phyloP scores from a whole-genome alignment of 768 basidiomycete species.

The Tricholoma bakamatsutake region DNA sequence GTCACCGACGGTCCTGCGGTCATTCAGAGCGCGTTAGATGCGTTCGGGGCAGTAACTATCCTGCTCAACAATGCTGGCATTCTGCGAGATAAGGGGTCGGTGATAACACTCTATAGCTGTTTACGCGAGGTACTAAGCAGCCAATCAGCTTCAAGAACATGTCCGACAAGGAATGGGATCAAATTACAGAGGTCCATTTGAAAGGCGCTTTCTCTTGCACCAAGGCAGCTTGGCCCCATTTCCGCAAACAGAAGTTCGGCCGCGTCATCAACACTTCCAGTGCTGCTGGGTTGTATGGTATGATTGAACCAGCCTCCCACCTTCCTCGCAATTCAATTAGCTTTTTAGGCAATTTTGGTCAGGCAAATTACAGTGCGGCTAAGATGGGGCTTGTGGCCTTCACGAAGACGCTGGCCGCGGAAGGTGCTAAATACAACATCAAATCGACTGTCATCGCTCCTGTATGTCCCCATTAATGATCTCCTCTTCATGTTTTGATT shows the following conservation, averaged over 20 bases:
- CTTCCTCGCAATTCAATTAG: background rate
- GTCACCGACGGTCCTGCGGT: slow-evolving; percentile 85
- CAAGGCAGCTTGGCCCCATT: slow-evolving; percentile 94
- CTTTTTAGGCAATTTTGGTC: slow-evolving; percentile 81
- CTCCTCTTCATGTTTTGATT: background rate
- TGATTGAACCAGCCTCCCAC: slow-evolving; percentile 13
- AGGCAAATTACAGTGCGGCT: slow-evolving; percentile 96
- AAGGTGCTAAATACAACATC: slow-evolving; percentile 91
- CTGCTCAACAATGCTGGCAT: slow-evolving; percentile 97
- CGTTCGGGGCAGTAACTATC: slow-evolving; percentile 79
- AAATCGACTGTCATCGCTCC: slow-evolving; percentile 85
- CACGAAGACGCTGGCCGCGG: slow-evolving; percentile 87
- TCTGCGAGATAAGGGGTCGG: slow-evolving; percentile 69
- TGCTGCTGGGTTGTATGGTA: slow-evolving; percentile 90
- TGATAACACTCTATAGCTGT: background rate
- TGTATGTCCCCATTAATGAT: slow-evolving; percentile 34
- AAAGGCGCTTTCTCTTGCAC: slow-evolving; percentile 92
- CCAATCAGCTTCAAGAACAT: slow-evolving; percentile 86
- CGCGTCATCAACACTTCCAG: slow-evolving; percentile 93
- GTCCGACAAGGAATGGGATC: slow-evolving; percentile 92
- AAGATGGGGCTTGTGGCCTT: slow-evolving; percentile 95
- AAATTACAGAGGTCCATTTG: slow-evolving; percentile 82
- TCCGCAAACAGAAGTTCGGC: slow-evolving; percentile 93
- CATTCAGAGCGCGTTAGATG: slow-evolving; percentile 78
- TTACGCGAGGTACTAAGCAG: background rate